phyloP scores from a whole-genome alignment of 2,329 filamentous ascomycete genomes.

The Capronia coronata region DNA sequence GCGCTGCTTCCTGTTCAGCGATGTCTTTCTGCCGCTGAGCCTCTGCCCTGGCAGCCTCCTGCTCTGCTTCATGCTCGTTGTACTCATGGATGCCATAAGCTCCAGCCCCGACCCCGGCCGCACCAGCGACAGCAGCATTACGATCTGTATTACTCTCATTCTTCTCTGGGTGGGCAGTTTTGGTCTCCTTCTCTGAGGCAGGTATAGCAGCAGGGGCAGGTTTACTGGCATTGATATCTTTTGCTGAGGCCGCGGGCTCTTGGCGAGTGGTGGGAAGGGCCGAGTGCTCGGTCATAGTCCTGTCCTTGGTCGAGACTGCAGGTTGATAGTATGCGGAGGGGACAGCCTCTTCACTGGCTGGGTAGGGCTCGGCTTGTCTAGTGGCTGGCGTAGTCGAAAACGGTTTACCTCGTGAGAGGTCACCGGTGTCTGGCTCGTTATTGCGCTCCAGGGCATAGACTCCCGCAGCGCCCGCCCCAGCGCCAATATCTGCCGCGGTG shows the following conservation, averaged over 20 bases:
- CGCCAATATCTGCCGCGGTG: slow-evolving; percentile 11
- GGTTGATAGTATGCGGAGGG: neutral
- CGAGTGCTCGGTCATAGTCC: neutral
- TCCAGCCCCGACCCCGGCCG: slow-evolving; percentile 14
- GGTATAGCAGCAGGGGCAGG: neutral
- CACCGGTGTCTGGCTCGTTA: neutral
- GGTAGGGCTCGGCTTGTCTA: neutral
- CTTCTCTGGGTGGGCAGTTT: neutral
- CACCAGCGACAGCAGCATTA: slow-evolving; percentile 13
- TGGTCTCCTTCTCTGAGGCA: neutral
- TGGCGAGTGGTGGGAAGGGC: neutral
- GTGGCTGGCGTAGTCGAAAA: neutral
- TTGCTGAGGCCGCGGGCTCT: neutral
- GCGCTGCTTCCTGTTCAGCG: slow-evolving; percentile 15
- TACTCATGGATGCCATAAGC: slow-evolving; percentile 14
- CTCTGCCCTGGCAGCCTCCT: slow-evolving; percentile 7
- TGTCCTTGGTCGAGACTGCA: neutral
- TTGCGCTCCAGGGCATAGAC: slow-evolving; percentile 5
- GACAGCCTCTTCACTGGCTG: neutral
- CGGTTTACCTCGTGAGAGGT: neutral
- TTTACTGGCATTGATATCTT: neutral
- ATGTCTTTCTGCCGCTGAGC: slow-evolving; percentile 21
- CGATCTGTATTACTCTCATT: slow-evolving; percentile 17
- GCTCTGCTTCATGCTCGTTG: slow-evolving; percentile 11
- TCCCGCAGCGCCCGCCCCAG: slow-evolving; percentile 13